Percentiles rank a stretch among this genome's conserved stretches.
These are phyloP conservation scores for Zymoseptoria ardabiliae DNA, from an alignment of 2,329 filamentous ascomycete genomes.

Conservation along the genomic window DNA sequence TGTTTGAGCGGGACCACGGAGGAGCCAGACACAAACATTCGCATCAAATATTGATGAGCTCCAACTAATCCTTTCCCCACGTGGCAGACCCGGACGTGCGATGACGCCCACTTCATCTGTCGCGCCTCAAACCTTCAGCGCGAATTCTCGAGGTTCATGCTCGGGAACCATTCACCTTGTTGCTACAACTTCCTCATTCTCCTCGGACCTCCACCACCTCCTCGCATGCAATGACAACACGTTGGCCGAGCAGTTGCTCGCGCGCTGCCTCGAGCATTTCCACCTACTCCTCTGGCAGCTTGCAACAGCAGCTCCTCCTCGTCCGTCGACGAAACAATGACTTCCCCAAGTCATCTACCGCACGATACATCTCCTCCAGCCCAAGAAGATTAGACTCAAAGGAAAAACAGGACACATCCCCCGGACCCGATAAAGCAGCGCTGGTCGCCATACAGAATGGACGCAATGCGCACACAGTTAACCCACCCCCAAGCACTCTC, in stretches of 20 bases:
- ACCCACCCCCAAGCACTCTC: constrained; percentile 66
- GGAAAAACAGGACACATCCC: constrained; percentile 5
- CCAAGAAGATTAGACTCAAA: constrained; percentile 1
- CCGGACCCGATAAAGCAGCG: constrained; percentile 14
- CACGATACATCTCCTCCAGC: constrained; percentile 3
- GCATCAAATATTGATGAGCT: not conserved
- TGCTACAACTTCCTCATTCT: not conserved
- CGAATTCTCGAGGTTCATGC: not conserved
- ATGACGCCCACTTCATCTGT: not conserved
- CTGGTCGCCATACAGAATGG: constrained; percentile 24
- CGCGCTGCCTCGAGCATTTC: constrained; percentile 22
- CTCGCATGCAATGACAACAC: constrained; percentile 31
- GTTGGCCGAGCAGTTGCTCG: constrained; percentile 22
- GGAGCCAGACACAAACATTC: too few species aligned
- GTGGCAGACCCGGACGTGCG: not conserved
- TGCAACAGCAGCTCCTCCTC: not conserved
- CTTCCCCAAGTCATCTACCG: not conserved
- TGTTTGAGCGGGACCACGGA: too few species aligned
- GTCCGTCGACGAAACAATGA: not conserved
- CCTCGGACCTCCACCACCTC: not conserved
- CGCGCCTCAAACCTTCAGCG: not conserved
- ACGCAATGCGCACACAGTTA: constrained; percentile 48
- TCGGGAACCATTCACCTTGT: not conserved
- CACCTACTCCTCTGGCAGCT: constrained; percentile 7
- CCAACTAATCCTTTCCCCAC: not conserved